phyloP scores from a whole-genome alignment of 495 filamentous ascomycete genomes.

The Aspergillus coremiiformis region DNA sequence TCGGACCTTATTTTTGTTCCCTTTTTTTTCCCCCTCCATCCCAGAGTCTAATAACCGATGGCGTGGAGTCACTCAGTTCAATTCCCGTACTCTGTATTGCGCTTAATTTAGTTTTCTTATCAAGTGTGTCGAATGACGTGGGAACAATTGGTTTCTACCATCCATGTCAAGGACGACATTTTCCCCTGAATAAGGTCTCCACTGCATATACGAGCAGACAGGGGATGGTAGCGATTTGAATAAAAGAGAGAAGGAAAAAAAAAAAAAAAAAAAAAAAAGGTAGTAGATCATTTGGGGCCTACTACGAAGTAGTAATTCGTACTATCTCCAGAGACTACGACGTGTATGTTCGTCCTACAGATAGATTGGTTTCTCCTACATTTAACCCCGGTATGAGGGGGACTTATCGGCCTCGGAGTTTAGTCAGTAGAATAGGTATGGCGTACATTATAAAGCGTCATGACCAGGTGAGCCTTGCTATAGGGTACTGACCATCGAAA shows the following conservation, averaged over 20 bases:
- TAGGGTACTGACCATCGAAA: not conserved
- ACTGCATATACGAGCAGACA: not conserved
- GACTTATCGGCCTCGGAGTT: not conserved
- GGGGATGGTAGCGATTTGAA: not conserved
- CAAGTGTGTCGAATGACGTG: not conserved
- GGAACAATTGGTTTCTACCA: too few species aligned
- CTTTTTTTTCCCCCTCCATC: not conserved
- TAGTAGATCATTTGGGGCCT: not conserved
- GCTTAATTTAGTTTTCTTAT: slow-evolving; percentile 3
- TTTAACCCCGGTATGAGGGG: not conserved
- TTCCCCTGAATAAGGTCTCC: slow-evolving; percentile 10
- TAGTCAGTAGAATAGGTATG: not conserved
- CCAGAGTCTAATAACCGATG: slow-evolving; percentile 2
- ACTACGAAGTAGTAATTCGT: too few species aligned
- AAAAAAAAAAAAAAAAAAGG: not conserved
- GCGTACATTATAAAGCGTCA: not conserved
- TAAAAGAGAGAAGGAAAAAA: not conserved
- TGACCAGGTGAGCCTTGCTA: not conserved
- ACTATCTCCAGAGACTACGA: not conserved
- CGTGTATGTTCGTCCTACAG: not conserved
- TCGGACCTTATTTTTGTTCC: slow-evolving; percentile 2
- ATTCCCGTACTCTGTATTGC: not conserved
- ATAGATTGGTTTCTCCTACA: not conserved
- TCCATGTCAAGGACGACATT: too few species aligned
- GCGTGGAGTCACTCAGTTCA: not conserved